Percentiles rank a stretch among this genome's conserved stretches.
phyloP scores from a whole-genome alignment of 2,329 filamentous ascomycete genomes.

The Pseudogymnoascus sp. region DNA sequence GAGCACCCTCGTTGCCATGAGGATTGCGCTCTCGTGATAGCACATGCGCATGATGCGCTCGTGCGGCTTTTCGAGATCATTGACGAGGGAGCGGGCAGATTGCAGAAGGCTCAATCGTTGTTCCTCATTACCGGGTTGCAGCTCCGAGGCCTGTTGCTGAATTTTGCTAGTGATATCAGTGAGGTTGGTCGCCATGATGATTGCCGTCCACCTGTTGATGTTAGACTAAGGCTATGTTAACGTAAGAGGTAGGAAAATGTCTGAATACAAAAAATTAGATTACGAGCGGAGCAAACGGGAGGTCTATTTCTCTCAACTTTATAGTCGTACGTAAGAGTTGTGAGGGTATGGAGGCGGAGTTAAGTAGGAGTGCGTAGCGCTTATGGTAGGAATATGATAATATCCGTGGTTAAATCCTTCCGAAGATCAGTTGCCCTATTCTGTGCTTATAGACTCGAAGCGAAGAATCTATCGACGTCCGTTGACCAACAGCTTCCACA shows the following conservation, averaged over 20 bases:
- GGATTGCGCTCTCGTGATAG: slow-evolving; percentile 2
- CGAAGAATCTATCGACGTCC: too few species aligned
- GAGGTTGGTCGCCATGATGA: not conserved
- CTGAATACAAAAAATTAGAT: not conserved
- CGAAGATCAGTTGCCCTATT: too few species aligned
- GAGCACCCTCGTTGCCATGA: slow-evolving; percentile 9
- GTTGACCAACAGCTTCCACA: not conserved
- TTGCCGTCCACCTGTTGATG: not conserved
- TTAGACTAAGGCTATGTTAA: not conserved
- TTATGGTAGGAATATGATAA: too few species aligned
- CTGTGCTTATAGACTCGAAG: too few species aligned
- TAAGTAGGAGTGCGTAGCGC: too few species aligned
- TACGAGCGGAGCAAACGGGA: not conserved
- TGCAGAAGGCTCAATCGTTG: not conserved
- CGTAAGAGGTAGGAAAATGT: not conserved
- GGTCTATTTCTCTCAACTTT: too few species aligned
- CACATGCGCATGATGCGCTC: slow-evolving; percentile 12
- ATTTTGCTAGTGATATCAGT: not conserved
- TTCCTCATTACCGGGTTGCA: not conserved
- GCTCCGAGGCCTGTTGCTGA: not conserved
- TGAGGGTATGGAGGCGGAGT: too few species aligned
- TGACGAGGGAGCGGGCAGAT: slow-evolving; percentile 8
- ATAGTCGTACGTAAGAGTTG: too few species aligned
- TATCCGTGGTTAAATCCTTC: too few species aligned
- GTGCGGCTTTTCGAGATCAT: slow-evolving; percentile 5